Conservation (phyloP, 805 yeast species). For the Zygoascus bituminiphila region DNA sequence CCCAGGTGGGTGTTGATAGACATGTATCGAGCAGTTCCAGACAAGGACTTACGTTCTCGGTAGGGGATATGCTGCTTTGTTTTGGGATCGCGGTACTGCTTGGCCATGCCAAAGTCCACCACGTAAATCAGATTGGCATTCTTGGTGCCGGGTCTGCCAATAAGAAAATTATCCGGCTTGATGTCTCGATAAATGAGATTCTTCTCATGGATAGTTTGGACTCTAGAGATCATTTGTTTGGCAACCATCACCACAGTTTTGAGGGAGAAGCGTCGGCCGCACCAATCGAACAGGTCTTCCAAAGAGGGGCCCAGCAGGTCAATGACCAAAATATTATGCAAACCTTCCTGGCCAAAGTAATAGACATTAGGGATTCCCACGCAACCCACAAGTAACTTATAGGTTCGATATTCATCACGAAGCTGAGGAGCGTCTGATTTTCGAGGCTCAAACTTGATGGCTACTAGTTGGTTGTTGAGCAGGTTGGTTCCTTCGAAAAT, state of each 20-base stretch:
- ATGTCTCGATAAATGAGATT: conserved; percentile 93
- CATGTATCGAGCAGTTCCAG: conserved; percentile 99
- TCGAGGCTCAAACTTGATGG: conserved; percentile 91
- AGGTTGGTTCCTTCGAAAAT: conserved; percentile 92
- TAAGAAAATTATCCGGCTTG: conserved; percentile 93
- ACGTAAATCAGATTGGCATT: conserved; percentile 81
- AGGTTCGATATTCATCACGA: conserved; percentile 94
- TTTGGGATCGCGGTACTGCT: conserved; percentile 93
- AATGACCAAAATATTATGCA: conserved; percentile 89
- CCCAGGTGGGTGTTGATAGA: conserved; percentile 96
- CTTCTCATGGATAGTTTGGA: conserved; percentile 80
- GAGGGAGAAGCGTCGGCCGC: conserved; percentile 79
- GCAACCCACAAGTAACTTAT: conserved; percentile 73
- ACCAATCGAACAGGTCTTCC: conserved; percentile 97
- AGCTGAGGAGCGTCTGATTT: conserved; percentile 96
- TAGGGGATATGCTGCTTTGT: conserved; percentile 94
- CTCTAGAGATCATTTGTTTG: conserved; percentile 84
- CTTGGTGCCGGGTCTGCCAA: conserved; percentile 79
- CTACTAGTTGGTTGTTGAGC: conserved; percentile 86
- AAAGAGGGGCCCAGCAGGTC: conserved; percentile 92
- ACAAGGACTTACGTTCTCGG: conserved; percentile 87
- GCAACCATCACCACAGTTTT: conserved; percentile 92
- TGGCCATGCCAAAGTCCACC: conserved; percentile 98
- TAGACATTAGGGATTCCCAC: conserved; percentile 93
- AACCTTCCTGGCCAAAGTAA: conserved; percentile 96